A percentile compares a stretch with the other conserved stretches of the same genome.
Evolutionary conservation across 2,329 filamentous ascomycete genomes (phyloP).

Genomic region (Talaromyces albobiverticillius): DNA sequence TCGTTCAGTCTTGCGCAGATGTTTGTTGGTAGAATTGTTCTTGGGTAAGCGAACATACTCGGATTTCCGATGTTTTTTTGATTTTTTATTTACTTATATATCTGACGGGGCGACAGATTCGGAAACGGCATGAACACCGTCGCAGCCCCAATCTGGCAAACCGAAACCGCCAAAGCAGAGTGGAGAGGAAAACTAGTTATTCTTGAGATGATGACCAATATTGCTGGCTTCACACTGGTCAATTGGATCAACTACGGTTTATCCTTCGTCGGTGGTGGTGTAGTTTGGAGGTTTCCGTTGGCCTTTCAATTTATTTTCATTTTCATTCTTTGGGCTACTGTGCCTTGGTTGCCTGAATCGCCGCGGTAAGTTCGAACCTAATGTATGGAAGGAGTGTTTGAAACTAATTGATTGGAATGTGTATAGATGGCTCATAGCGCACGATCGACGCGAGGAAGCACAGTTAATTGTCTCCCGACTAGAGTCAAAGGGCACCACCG

Average conservation of each 20-base stretch:
- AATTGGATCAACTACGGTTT: constrained; percentile 12
- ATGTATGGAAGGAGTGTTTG: too few relatives aligned
- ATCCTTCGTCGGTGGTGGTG: constrained; percentile 24
- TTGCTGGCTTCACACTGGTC: constrained; percentile 21
- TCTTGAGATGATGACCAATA: constrained; percentile 20
- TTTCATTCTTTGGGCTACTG: not conserved
- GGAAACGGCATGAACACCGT: constrained; percentile 17
- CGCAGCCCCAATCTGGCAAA: constrained; percentile 4
- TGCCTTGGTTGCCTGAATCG: constrained; percentile 1
- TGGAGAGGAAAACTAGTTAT: not conserved
- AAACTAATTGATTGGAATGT: too few relatives aligned
- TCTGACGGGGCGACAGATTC: too few relatives aligned
- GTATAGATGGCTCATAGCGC: too few relatives aligned
- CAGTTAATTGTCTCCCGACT: too few relatives aligned
- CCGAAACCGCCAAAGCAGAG: constrained; percentile 2
- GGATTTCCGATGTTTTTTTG: too few relatives aligned
- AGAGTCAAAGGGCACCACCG: too few relatives aligned
- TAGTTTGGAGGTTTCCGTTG: constrained; percentile 48
- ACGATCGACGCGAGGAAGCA: too few relatives aligned
- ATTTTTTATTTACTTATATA: too few relatives aligned
- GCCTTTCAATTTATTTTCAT: constrained; percentile 53
- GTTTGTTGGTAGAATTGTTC: constrained; percentile 46
- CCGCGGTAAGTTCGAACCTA: not conserved
- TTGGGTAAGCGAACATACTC: constrained; percentile 28
- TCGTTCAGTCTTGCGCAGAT: constrained; percentile 40